Evolutionary conservation across 1,284 basidiomycete species (phyloP), one percentile per base, ranked within the genome.

Genomic region (Marasmius tenuissimus): DNA sequence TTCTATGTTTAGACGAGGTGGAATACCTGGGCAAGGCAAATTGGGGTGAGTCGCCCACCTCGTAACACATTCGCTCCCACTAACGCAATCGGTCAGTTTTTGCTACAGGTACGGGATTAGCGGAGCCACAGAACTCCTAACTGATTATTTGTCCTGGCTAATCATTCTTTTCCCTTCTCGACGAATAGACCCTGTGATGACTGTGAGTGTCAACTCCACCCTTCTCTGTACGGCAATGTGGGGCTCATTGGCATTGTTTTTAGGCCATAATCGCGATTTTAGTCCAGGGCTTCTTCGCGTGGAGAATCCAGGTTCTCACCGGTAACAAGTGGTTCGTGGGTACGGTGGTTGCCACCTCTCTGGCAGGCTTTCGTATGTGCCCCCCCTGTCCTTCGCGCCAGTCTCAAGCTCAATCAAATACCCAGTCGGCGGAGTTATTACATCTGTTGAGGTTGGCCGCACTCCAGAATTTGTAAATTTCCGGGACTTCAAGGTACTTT

Each of bases 271-370:
- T 76, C 45, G 73, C 72, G 9, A 62, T 66, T 20, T 58, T 72
- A 20, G 75, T 79, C n/a, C 75, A 78, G 61, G 39, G 69, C 4
- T 78, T 77, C 65, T 76, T 75, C 55, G 72, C 74, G 3, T 78
- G 77, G 76, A 67, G 77, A 27, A 69, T 80, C 54, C 65, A 70
- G 14, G 66, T 75, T 14, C 58, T 79, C 10, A 75, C 75, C 7
- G 67, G 64, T 18, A 74, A 69, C 53, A 65, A 63, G 56, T 64
- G 65, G 18, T 35, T 72, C 8, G 67, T 69, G 10, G 60, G 49
- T 7, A 18, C 71, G 34, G 71, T 81, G 9, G 55, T 67, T 0
- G 2, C 70, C 0, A 68, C 72, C 20, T 66, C 78, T 1, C 51
- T 77, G 16, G 65, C 51, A 2, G 65, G 64, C 11, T 63, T 62